Conservation (phyloP, 75 land plant genomes). For the Larix kaempferi region DNA sequence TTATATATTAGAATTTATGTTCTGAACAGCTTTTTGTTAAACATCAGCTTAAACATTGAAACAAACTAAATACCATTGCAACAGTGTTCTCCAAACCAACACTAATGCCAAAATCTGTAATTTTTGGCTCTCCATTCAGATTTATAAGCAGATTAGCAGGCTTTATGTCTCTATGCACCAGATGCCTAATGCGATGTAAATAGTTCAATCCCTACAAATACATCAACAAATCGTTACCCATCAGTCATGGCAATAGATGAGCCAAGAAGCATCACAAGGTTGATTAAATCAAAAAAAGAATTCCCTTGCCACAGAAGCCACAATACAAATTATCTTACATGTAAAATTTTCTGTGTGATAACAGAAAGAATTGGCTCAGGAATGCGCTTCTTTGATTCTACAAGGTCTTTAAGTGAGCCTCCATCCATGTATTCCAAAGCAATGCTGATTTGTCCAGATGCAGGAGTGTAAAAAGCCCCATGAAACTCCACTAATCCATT, state of each 20-base stretch:
- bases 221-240: background rate
- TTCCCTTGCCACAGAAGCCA: conserved; percentile 7
- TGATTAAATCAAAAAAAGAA: background rate
- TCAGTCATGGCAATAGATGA: conserved; percentile 6
- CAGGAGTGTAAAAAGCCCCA: conserved; percentile 98
- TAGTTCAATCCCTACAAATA: conserved; percentile 69
- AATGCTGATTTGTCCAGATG: conserved; percentile 95
- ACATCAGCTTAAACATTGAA: conserved; percentile 3
- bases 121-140: conserved; percentile 95
- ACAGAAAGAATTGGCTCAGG: conserved; percentile 90
- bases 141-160: conserved; percentile 98
- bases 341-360: conserved; percentile 75
- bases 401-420: conserved; percentile 87
- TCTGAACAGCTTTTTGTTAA: background rate
- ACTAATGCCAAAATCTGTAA: conserved; percentile 99
- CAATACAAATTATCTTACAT: conserved; percentile 29
- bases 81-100: conserved; percentile 93
- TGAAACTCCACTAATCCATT: conserved; percentile 91
- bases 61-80: conserved; percentile 78
- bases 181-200: conserved; percentile 83
- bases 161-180: conserved; percentile 97
- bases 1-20: background rate
- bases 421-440: conserved; percentile 98
- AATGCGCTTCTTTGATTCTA: conserved; percentile 52
- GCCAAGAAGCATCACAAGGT: background rate